Conservation (phyloP, 2,329 filamentous ascomycete genomes). For the Fusarium compactum region DNA sequence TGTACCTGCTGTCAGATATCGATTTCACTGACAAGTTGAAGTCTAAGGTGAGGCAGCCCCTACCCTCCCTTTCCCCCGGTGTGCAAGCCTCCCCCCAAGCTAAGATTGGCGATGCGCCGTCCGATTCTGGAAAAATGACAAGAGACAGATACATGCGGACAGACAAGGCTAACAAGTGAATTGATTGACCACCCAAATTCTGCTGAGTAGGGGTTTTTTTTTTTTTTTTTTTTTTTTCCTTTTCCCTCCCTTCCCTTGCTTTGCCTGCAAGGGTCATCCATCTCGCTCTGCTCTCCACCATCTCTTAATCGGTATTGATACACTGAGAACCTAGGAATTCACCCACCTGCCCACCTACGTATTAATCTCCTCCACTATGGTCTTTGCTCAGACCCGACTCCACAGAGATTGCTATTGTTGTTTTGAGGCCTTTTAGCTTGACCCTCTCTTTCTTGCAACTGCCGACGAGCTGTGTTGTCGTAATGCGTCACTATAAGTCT, state of each 20-base stretch:
- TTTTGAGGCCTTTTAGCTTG: slow-evolving; percentile 39
- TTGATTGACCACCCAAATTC: background rate
- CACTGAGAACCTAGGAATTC: background rate
- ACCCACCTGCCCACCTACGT: background rate
- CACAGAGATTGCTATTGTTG: slow-evolving; percentile 40
- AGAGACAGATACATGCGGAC: slow-evolving; percentile 10
- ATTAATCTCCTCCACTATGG: slow-evolving; percentile 11
- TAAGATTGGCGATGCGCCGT: slow-evolving; percentile 39
- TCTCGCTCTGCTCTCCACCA: slow-evolving; percentile 32
- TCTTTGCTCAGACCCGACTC: slow-evolving; percentile 32
- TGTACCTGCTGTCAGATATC: slow-evolving; percentile 21
- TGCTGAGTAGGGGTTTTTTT: slow-evolving; percentile 1
- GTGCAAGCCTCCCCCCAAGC: slow-evolving; percentile 9
- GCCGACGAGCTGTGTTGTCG: slow-evolving; percentile 25
- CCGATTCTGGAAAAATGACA: slow-evolving; percentile 34
- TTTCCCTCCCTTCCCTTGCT: background rate
- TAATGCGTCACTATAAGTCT: slow-evolving; percentile 14
- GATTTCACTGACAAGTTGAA: slow-evolving; percentile 24
- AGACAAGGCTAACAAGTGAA: background rate
- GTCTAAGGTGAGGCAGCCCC: slow-evolving; percentile 29
- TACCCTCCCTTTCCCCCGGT: slow-evolving; percentile 4
- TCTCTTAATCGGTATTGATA: background rate
- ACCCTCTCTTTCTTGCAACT: slow-evolving; percentile 41
- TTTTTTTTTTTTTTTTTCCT: background rate
- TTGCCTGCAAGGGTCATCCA: slow-evolving; percentile 28